These are phyloP conservation scores for Ascochyta rabiei DNA, from an alignment of 2,329 filamentous ascomycete genomes.

Conservation along the genomic window DNA sequence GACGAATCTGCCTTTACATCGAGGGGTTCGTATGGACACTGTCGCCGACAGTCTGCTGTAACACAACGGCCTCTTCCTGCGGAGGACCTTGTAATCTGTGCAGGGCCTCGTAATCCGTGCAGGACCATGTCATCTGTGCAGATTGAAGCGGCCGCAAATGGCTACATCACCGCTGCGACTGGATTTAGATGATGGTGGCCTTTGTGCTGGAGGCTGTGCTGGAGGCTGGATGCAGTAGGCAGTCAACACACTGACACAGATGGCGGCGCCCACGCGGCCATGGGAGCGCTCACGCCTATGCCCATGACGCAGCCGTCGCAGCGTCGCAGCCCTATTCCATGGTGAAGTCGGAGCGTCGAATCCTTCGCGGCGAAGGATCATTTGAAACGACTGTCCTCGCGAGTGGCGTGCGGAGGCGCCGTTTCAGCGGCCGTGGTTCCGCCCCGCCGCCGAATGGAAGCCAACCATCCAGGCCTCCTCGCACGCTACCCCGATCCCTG, in stretches of 20 bases:
- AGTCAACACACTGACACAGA: not conserved
- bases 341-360: slow-evolving; percentile 21
- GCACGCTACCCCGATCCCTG: slow-evolving; percentile 15
- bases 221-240: too few species aligned
- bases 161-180: slow-evolving; percentile 8
- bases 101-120: slow-evolving; percentile 10
- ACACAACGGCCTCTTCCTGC: not conserved
- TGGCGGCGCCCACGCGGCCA: slow-evolving; percentile 8
- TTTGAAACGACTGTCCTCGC: slow-evolving; percentile 30
- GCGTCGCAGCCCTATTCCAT: slow-evolving; percentile 21
- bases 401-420: slow-evolving; percentile 23
- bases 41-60: slow-evolving; percentile 7
- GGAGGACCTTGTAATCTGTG: slow-evolving; percentile 12
- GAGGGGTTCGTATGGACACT: not conserved
- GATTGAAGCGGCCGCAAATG: slow-evolving; percentile 23
- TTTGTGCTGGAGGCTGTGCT: slow-evolving; percentile 6
- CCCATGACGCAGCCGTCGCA: not conserved
- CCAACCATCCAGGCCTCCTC: slow-evolving; percentile 17
- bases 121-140: too few species aligned
- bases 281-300: not conserved
- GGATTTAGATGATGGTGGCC: slow-evolving; percentile 14
- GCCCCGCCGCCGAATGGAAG: slow-evolving; percentile 19
- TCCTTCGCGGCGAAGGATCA: slow-evolving; percentile 11
- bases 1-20: not conserved
- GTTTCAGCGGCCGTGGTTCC: slow-evolving; percentile 21